phyloP scores from a whole-genome alignment of 106 monocot species.

The Vanilla planifolia region DNA sequence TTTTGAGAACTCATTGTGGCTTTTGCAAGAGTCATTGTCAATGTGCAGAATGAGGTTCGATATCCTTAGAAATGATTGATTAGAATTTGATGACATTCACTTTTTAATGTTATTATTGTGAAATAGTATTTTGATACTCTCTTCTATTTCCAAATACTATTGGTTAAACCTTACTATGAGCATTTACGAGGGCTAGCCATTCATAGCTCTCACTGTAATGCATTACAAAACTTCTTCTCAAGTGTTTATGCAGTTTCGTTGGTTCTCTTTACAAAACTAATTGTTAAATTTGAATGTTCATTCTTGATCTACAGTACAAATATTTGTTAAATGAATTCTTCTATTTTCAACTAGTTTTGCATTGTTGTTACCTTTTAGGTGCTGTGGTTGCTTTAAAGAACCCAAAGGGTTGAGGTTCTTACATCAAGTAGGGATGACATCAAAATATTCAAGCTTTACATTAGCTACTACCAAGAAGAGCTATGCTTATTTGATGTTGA shows the following conservation, averaged over 20 bases:
- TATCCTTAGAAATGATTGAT: too few relatives aligned
- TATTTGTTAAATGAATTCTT: constrained; percentile 1
- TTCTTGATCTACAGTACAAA: neutral
- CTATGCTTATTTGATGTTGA: constrained; percentile 13
- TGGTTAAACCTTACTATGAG: too few relatives aligned
- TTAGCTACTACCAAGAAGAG: constrained; percentile 7
- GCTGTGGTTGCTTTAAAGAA: neutral
- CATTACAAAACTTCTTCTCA: neutral
- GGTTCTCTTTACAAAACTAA: too few relatives aligned
- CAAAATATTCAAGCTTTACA: constrained; percentile 12
- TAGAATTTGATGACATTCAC: too few relatives aligned
- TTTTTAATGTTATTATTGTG: too few relatives aligned
- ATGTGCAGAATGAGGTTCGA: too few relatives aligned
- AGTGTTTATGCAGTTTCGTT: neutral
- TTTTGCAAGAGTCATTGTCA: too few relatives aligned
- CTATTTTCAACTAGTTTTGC: neutral
- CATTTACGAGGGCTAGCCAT: too few relatives aligned
- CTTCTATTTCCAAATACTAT: too few relatives aligned
- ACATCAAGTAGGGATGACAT: constrained; percentile 1
- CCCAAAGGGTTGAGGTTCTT: constrained; percentile 3
- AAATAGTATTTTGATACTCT: too few relatives aligned
- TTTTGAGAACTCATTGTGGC: too few relatives aligned
- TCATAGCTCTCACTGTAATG: too few relatives aligned
- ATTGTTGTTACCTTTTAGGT: constrained; percentile 8
- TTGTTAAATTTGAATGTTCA: neutral